Base-by-base conservation (phyloP, 2,329 filamentous ascomycete genomes). In the Chrysosporium keratinophilum region DNA sequence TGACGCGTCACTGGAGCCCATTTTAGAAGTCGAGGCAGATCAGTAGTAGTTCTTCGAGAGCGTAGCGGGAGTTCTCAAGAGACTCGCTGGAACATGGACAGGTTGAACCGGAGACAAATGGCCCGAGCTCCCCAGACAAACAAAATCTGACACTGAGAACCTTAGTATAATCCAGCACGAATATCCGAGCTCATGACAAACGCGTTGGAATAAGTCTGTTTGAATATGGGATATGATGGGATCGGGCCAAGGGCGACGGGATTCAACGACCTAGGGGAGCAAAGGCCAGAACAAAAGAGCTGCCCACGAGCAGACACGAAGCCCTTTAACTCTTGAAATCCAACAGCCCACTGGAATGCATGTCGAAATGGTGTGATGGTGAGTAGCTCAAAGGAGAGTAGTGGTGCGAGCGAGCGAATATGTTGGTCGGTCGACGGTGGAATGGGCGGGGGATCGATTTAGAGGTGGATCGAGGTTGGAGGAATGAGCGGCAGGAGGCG, bases 1-100 rank as follows among this genome's bases (percentile, higher is more conserved):
- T 34, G 57, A 52, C 52, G 52, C 49, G 52, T 52, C 50, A 28
- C 33, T 53, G 7, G 55, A 37, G 31, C 19, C 40, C 41, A 55
- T 48, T 39, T 54, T 52, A 5, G 41, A 33, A 23, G 17, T 55
- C 17, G 28, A 15, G 23, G 15, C 35, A 23, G 23, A 46, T 39
- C 12, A 42, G 41, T 37, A 3, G 35, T 9, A 5, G 39, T 41
- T 4, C 7, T 4, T 7, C 23, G 7, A 7, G 3, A 28, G 23
- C 23, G 23, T 28, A 28, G 23, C 23, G 23, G 23, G 23, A 28
- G 23, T 28, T 28, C 23, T 28, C 23, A 28, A 28, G 23, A 28
- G 23, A 7, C 23, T 28, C 23, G 3, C 7, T 28, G 23, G 23
- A 28, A 28, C 7, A 7, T 28, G 23, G 7, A 28, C 23, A 28